These are phyloP conservation scores for Globisporangium lucens DNA, from an alignment of 352 stramenopile species.

Conservation along the genomic window DNA sequence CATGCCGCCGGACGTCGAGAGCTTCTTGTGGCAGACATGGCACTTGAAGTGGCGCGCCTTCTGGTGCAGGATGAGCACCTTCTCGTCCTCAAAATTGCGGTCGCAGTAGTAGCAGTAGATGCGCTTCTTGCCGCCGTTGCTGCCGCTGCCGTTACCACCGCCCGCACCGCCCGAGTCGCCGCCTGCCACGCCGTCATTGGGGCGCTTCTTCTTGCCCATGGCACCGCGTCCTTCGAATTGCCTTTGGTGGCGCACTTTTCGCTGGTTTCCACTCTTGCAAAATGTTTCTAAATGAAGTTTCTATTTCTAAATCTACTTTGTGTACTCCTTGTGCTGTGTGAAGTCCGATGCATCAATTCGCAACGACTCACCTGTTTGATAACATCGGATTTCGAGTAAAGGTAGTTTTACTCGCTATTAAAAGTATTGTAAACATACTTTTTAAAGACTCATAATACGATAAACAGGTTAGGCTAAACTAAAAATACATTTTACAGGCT, in stretches of 20 bases:
- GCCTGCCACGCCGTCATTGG: slow-evolving; percentile 37
- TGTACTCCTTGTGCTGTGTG: background rate
- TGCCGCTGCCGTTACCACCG: slow-evolving; percentile 21
- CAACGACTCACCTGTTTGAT: background rate
- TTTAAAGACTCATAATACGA: too few species aligned
- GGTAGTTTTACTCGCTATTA: background rate
- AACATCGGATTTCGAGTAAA: background rate
- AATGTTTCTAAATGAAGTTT: background rate
- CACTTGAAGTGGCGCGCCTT: slow-evolving; percentile 93
- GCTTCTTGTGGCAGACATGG: slow-evolving; percentile 89
- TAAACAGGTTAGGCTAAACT: background rate
- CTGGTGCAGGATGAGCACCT: slow-evolving; percentile 91
- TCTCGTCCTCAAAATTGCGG: slow-evolving; percentile 89
- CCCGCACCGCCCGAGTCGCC: slow-evolving; percentile 6
- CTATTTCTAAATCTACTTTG: background rate
- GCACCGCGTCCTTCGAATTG: slow-evolving; percentile 3
- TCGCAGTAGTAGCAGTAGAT: slow-evolving; percentile 95
- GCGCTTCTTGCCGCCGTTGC: slow-evolving; percentile 38
- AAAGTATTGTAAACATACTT: background rate
- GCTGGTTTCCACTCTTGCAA: background rate
- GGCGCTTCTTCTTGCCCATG: slow-evolving; percentile 88
- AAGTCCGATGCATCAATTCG: background rate
- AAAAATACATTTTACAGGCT: background rate
- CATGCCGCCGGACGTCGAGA: slow-evolving; percentile 88
- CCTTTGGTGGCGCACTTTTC: background rate